These are phyloP conservation scores for Alternaria postmessia DNA, from an alignment of 2,329 filamentous ascomycete species.

Conservation along the genomic window DNA sequence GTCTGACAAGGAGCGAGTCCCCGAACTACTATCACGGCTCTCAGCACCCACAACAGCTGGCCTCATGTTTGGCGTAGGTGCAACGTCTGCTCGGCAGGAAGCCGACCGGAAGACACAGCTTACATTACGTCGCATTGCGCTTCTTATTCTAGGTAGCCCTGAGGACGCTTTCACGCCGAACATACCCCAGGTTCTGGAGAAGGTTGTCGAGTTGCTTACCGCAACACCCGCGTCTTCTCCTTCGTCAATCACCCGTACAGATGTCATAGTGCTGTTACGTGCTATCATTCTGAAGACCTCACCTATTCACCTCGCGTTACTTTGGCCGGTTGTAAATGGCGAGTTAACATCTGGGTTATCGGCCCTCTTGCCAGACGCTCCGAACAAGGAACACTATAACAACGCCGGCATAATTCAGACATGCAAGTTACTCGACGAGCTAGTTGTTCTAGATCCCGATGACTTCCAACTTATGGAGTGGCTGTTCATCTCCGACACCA, in stretches of 20 bases:
- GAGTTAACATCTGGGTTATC: slow-evolving; percentile 84
- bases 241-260: slow-evolving; percentile 85
- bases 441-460: slow-evolving; percentile 87
- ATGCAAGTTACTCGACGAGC: slow-evolving; percentile 88
- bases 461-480: slow-evolving; percentile 99
- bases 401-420: slow-evolving; percentile 83
- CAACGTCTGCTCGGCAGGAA: slow-evolving; percentile 90
- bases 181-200: slow-evolving; percentile 76
- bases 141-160: slow-evolving; percentile 78
- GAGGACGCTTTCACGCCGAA: slow-evolving; percentile 83
- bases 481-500: slow-evolving; percentile 96
- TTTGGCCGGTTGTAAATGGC: slow-evolving; percentile 90
- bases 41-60: slow-evolving; percentile 89
- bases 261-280: slow-evolving; percentile 87
- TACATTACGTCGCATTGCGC: slow-evolving; percentile 81
- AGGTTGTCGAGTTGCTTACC: slow-evolving; percentile 82
- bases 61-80: slow-evolving; percentile 98
- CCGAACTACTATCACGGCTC: slow-evolving; percentile 80
- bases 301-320: slow-evolving; percentile 77
- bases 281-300: slow-evolving; percentile 82
- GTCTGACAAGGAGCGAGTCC: slow-evolving; percentile 85
- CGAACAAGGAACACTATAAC: slow-evolving; percentile 77
- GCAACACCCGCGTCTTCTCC: slow-evolving; percentile 90
- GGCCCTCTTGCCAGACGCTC: slow-evolving; percentile 73
- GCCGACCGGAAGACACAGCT: slow-evolving; percentile 92